Base-by-base conservation (phyloP, 495 filamentous ascomycete species). In the Staphylotrichum longicolle region DNA sequence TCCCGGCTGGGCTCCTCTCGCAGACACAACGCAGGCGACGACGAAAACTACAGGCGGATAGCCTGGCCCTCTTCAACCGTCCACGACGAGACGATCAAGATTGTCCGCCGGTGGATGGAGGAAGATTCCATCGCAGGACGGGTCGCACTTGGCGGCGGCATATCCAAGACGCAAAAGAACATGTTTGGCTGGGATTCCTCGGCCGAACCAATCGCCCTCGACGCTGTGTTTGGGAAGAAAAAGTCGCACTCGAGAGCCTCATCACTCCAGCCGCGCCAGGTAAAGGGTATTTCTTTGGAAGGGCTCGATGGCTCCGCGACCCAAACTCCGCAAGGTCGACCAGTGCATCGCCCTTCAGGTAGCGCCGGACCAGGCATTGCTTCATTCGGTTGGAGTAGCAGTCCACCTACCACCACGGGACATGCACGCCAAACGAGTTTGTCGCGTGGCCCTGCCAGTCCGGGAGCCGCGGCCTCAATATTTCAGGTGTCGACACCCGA, bases 41-140 rank as follows among this genome's bases (percentile, higher is more conserved):
- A 84, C 41, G 82, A 83, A 11, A 80, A 81, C 55, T 87, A 86
- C 64, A 72, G 81, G 44, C 75, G 79, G 4, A 77, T 85, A 14
- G 73, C 73, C 14, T 87, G 85, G 85, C 60, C 69, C 27, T 72
- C 78, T 7, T 85, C 83, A 3, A 72, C 77, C 20, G 66, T 84
- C 11, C 81, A 80, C 42, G 68, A 68, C 12, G 80, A 83, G 15
- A 80, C 80, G 7, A 74, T 80, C 61, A 80, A 82, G 63, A 82
- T 82, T 34, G 82, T 86, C 34, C 74, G 76, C 30, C 75, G 80
- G 32, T 87, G 85, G 85, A 83, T 85, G 74, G 79, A 81, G 53
- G 80, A 86, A 66, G 84, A 84, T 62, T 81, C 78, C 7, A 78
- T 82, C 46, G 70, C 77, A 32, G 80, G 82, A 5, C 77, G 78